Base-by-base conservation (phyloP, 1,284 basidiomycete species). In the Vanrija humicola region DNA sequence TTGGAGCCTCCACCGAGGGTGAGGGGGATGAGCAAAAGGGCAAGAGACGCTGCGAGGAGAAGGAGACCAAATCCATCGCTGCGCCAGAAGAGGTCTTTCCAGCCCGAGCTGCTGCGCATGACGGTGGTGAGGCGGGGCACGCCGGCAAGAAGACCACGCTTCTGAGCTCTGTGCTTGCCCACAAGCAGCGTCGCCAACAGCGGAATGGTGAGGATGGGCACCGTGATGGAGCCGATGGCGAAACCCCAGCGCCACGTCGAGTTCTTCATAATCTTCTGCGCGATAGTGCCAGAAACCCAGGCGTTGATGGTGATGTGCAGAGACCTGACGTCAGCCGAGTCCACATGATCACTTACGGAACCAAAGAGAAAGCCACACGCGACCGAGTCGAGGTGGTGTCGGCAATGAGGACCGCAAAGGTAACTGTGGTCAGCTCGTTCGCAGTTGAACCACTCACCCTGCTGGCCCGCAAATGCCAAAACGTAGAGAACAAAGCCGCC, bases 161-260 rank as follows among this genome's bases (percentile, higher is more conserved):
- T 28, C 28, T 28, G 6, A 28, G 28, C 28, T 12, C 34, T 34
- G 34, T 15, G 34, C 12, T 34, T 34, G n/a, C 48, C 48, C 9
- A 3, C 5, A 6, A 43, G 5, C 7, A 50, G 40, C 0, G 28
- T 14, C 8, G 52, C 43, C 50, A 75, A 54, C 16, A 78, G 64
- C 6, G 75, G 73, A 9, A 76, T 25, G n/a, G 66, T 48, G 52
- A 64, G 63, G 15, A 43, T 16, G 21, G 45, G 50, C 6, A 52
- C 43, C 1, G 26, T 23, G 26, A 49, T 43, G 42, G 29, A 19
- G 15, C 10, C 21, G 7, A 43, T 43, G 3, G 39, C 52, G 18
- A 48, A 54, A 38, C 88, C 88, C 84, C 86, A 87, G 72, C 87
- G 76, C 89, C 88, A 90, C 16, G 69, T 70, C 1, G 69, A 72